These are phyloP conservation scores for Ceratobasidium sp. DNA, from an alignment of 1,284 basidiomycete genomes.

Conservation along the genomic window DNA sequence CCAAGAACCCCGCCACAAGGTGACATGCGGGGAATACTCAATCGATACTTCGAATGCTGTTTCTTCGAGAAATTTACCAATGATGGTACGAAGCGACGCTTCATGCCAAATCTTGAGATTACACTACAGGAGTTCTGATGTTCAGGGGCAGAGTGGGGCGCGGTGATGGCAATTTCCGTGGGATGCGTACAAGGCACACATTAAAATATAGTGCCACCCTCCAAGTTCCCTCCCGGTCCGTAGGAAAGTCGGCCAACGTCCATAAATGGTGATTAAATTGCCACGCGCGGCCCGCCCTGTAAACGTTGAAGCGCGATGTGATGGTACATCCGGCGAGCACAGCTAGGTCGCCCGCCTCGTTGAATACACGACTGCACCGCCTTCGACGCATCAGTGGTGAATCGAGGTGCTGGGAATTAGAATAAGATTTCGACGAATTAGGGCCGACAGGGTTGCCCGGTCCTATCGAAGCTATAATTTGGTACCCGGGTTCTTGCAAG, in stretches of 20 bases:
- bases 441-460: neutral
- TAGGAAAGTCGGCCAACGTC: constrained; percentile 1
- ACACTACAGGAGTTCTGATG: constrained; percentile 7
- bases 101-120: neutral
- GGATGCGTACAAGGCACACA: neutral
- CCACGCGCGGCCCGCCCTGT: constrained; percentile 36
- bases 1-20: constrained; percentile 33
- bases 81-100: neutral
- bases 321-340: constrained; percentile 10
- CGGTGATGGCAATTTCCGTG: constrained; percentile 28
- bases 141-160: constrained; percentile 13
- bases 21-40: neutral
- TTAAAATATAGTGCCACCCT: neutral
- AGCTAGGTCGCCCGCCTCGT: constrained; percentile 37
- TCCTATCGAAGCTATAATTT: neutral
- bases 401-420: neutral
- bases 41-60: neutral
- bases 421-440: neutral
- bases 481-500: neutral
- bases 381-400: neutral
- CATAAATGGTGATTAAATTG: constrained; percentile 7
- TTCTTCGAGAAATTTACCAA: constrained; percentile 9
- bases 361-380: constrained; percentile 37
- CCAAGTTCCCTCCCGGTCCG: constrained; percentile 4
- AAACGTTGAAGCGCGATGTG: constrained; percentile 23